phyloP scores from a whole-genome alignment of 2,329 filamentous ascomycete species.

The Alternaria infectoria region DNA sequence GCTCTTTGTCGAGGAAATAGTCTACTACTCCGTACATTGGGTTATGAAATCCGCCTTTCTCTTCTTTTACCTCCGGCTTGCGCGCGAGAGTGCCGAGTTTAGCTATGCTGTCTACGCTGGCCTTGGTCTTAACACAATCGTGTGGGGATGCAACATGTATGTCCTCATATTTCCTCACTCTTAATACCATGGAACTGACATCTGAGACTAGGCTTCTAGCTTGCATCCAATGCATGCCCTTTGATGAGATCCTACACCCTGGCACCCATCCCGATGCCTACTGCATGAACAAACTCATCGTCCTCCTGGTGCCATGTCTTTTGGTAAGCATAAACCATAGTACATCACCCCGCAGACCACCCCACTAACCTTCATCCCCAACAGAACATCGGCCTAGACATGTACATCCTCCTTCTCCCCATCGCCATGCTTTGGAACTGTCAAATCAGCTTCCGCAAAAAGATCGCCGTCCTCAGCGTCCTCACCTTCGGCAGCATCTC shows the following conservation, averaged over 20 bases:
- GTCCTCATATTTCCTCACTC: not conserved
- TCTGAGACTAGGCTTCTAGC: slow-evolving; percentile 25
- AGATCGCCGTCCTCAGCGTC: slow-evolving; percentile 28
- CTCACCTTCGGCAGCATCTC: slow-evolving; percentile 39
- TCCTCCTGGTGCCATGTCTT: slow-evolving; percentile 35
- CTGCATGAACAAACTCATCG: slow-evolving; percentile 33
- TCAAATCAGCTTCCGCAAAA: slow-evolving; percentile 27
- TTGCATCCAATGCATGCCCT: slow-evolving; percentile 40
- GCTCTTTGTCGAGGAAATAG: slow-evolving; percentile 42
- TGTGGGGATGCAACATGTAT: slow-evolving; percentile 36
- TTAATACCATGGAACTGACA: not conserved
- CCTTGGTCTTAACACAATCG: slow-evolving; percentile 31
- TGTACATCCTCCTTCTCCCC: slow-evolving; percentile 31
- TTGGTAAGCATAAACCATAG: slow-evolving; percentile 18
- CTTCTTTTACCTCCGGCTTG: slow-evolving; percentile 44
- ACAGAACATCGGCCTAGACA: slow-evolving; percentile 26
- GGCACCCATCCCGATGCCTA: slow-evolving; percentile 27
- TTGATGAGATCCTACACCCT: slow-evolving; percentile 38
- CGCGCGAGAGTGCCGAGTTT: slow-evolving; percentile 26
- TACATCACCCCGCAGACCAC: not conserved
- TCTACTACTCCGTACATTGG: slow-evolving; percentile 41
- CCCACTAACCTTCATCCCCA: not conserved
- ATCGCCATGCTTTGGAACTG: slow-evolving; percentile 24
- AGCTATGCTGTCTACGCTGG: slow-evolving; percentile 28
- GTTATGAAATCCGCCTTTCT: slow-evolving; percentile 44